A percentile compares a stretch with the other conserved stretches of the same genome.
Conservation (phyloP, 73 alveolate species). For the Symbiodinium natans region DNA sequence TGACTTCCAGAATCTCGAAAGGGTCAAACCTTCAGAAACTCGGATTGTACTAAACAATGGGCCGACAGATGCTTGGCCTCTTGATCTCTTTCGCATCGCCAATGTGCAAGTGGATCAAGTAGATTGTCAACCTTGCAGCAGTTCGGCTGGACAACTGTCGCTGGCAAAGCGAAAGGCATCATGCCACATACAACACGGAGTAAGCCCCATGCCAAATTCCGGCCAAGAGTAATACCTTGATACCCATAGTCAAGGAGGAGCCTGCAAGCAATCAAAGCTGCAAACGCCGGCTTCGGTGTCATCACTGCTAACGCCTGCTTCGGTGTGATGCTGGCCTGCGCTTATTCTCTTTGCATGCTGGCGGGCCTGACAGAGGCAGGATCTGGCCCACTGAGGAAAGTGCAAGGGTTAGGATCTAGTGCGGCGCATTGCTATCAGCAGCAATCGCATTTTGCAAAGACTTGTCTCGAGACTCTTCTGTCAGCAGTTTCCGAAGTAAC, state of each 20-base stretch:
- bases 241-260: neutral
- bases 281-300: no score
- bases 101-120: conserved; percentile 81
- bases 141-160: neutral
- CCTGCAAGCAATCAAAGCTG: neutral
- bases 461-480: no score
- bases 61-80: conserved; percentile 12
- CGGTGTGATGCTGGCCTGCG: conserved; percentile 11
- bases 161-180: neutral
- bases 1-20: conserved; percentile 95
- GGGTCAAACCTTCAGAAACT: conserved; percentile 95
- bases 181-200: neutral
- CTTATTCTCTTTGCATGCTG: conserved; percentile 9
- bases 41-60: neutral
- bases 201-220: conserved; percentile 24
- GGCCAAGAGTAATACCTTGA: conserved; percentile 32
- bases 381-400: neutral
- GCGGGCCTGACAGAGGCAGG: conserved; percentile 39
- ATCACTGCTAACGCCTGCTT: no score
- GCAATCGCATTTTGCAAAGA: no score
- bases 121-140: conserved; percentile 33
- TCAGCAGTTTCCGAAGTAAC: no score
- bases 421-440: no score
- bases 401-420: neutral
- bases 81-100: conserved; percentile 89